A percentile compares a stretch with the other conserved stretches of the same genome.
These are phyloP conservation scores for Zygosaccharomyces pseudobailii DNA, from an alignment of 1,139 yeast species.

Conservation along the genomic window DNA sequence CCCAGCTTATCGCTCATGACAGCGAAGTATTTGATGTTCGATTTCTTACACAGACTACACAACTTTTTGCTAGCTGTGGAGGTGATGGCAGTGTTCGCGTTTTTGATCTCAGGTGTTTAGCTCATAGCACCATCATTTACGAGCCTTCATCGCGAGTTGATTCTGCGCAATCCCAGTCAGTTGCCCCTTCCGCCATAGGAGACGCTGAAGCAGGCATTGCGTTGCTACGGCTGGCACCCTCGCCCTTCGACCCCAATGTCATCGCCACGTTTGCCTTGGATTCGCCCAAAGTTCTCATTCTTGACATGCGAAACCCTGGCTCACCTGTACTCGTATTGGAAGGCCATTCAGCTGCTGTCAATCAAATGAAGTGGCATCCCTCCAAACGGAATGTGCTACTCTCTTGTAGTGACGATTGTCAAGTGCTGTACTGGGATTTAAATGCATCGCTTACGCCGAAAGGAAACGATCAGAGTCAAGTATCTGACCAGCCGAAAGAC, in stretches of 20 bases:
- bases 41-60: conserved; percentile 68
- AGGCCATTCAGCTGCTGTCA: conserved; percentile 65
- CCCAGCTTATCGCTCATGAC: conserved; percentile 95
- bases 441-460: conserved; percentile 16
- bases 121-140: conserved; percentile 90
- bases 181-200: background rate
- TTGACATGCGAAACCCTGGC: conserved; percentile 89
- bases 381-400: conserved; percentile 54
- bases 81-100: conserved; percentile 93
- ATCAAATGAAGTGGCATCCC: conserved; percentile 84
- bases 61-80: conserved; percentile 88
- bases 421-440: conserved; percentile 81
- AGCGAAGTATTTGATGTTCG: conserved; percentile 91
- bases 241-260: conserved; percentile 72
- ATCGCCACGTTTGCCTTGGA: conserved; percentile 78
- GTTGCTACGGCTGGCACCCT: conserved; percentile 67
- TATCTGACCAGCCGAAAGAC: conserved; percentile 8
- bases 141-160: conserved; percentile 44
- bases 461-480: conserved; percentile 11
- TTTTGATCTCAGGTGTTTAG: conserved; percentile 82
- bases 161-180: conserved; percentile 11
- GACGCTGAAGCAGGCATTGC: conserved; percentile 37
- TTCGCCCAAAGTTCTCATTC: conserved; percentile 58
- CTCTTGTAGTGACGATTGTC: conserved; percentile 89
- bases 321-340: conserved; percentile 64